Conservation (phyloP, 1,139 yeast genomes). For the Protomyces arabidopsidicola region DNA sequence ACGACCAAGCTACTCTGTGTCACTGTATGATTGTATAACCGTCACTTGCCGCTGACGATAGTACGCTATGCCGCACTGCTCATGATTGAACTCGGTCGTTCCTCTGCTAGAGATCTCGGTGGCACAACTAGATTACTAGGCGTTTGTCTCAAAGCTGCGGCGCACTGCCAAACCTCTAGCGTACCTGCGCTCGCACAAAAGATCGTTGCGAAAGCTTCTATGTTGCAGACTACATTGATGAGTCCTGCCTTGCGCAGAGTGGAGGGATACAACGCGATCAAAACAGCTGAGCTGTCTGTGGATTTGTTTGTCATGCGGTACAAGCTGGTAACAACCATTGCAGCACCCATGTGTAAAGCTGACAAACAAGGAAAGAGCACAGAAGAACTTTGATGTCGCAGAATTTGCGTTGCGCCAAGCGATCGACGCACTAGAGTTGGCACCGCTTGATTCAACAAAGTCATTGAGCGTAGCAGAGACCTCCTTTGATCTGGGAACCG, state of each 20-base stretch:
- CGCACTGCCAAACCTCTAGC: neutral
- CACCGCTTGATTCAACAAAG: neutral
- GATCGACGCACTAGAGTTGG: neutral
- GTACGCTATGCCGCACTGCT: slow-evolving; percentile 11
- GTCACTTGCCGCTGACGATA: neutral
- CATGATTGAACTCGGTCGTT: slow-evolving; percentile 14
- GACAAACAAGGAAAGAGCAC: slow-evolving; percentile 2
- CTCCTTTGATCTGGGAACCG: slow-evolving; percentile 5
- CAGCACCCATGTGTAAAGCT: neutral
- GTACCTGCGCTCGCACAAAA: slow-evolving; percentile 13
- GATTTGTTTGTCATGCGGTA: slow-evolving; percentile 8
- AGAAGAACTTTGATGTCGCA: slow-evolving; percentile 6
- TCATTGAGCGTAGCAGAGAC: neutral
- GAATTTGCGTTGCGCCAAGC: slow-evolving; percentile 7
- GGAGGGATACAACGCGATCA: neutral
- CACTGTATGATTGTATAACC: neutral
- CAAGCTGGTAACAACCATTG: neutral
- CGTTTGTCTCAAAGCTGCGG: slow-evolving; percentile 6
- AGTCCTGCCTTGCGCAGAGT: neutral
- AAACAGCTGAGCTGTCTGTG: neutral
- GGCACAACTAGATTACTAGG: slow-evolving; percentile 1
- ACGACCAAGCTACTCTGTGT: slow-evolving; percentile 3
- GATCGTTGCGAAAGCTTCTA: slow-evolving; percentile 1
- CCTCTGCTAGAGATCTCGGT: neutral
- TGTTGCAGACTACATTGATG: neutral